Evolutionary conservation across 202 grass and related monocot genomes (phyloP).

Genomic region (Setaria italica): DNA sequence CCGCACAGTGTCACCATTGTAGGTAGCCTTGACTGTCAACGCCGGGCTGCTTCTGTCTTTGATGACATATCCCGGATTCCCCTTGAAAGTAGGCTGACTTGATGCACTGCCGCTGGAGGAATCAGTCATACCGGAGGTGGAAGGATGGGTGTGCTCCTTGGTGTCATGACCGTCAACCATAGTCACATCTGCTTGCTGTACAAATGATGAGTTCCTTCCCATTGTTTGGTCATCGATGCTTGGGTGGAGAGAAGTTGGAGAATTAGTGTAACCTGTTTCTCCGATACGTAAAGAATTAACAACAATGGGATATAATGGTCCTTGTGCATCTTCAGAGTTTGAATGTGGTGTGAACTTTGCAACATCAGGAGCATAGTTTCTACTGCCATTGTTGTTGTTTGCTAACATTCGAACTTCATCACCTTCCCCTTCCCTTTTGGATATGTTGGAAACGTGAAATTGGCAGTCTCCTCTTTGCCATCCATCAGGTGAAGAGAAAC

Average conservation of each 20-base stretch:
- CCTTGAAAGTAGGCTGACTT: slow-evolving; percentile 69
- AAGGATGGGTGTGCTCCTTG: slow-evolving; percentile 58
- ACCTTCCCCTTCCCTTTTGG: slow-evolving; percentile 8
- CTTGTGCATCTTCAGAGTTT: slow-evolving; percentile 31
- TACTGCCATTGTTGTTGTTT: slow-evolving; percentile 4
- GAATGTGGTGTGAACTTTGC: not conserved
- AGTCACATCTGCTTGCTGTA: slow-evolving; percentile 49
- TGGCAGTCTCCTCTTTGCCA: slow-evolving; percentile 45
- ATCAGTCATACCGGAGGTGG: slow-evolving; percentile 79
- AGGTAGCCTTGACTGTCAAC: slow-evolving; percentile 80
- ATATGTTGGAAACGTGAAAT: slow-evolving; percentile 25
- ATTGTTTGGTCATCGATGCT: slow-evolving; percentile 27
- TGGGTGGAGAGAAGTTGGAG: not conserved
- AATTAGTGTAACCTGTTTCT: slow-evolving; percentile 24
- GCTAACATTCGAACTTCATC: slow-evolving; percentile 36
- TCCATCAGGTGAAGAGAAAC: slow-evolving; percentile 43
- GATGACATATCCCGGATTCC: slow-evolving; percentile 22
- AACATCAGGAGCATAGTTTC: slow-evolving; percentile 36
- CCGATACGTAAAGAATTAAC: slow-evolving; percentile 13
- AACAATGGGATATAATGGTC: slow-evolving; percentile 16
- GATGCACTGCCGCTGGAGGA: slow-evolving; percentile 88
- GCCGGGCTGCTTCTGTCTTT: slow-evolving; percentile 36
- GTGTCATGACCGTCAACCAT: slow-evolving; percentile 44
- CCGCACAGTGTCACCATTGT: slow-evolving; percentile 76
- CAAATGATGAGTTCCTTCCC: slow-evolving; percentile 39